Evolutionary conservation across 495 filamentous ascomycete genomes (phyloP).

Genomic region (Penicillium bialowiezense): DNA sequence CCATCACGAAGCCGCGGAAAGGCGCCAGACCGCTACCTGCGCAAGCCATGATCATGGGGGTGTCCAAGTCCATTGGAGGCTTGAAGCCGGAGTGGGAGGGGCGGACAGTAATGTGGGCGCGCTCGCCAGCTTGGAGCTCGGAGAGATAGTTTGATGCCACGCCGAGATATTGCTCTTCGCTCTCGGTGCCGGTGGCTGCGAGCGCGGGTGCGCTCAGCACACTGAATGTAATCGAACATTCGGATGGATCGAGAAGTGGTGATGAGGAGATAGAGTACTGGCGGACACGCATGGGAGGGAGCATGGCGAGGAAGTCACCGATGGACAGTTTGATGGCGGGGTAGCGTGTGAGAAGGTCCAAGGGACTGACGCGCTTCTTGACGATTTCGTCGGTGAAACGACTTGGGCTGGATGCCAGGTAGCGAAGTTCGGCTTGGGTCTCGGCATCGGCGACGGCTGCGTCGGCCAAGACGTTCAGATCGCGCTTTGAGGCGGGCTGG

Average conservation of each 20-base stretch:
- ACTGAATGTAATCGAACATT: constrained; percentile 64
- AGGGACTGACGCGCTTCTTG: constrained; percentile 56
- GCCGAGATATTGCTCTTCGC: constrained; percentile 43
- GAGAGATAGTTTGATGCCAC: constrained; percentile 61
- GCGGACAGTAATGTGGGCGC: constrained; percentile 59
- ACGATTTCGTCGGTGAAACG: constrained; percentile 52
- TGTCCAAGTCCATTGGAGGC: constrained; percentile 56
- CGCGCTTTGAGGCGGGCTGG: constrained; percentile 60
- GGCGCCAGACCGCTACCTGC: constrained; percentile 60
- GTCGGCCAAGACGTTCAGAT: constrained; percentile 48
- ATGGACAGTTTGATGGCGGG: constrained; percentile 55
- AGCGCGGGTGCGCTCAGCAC: constrained; percentile 58
- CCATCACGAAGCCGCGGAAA: constrained; percentile 69
- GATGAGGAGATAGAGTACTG: constrained; percentile 83
- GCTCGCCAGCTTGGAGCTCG: constrained; percentile 54
- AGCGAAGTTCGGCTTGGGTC: constrained; percentile 27
- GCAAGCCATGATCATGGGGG: constrained; percentile 65
- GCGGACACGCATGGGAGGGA: constrained; percentile 70
- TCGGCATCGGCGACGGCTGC: constrained; percentile 26
- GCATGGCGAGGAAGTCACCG: constrained; percentile 61
- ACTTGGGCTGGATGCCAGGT: constrained; percentile 31
- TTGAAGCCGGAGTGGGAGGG: constrained; percentile 61
- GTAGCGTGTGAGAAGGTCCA: constrained; percentile 63
- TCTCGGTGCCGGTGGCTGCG: constrained; percentile 20
- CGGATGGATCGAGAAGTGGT: constrained; percentile 54